Evolutionary conservation across 2,329 filamentous ascomycete species (phyloP).

Genomic region (Alternaria angustiovoidea): DNA sequence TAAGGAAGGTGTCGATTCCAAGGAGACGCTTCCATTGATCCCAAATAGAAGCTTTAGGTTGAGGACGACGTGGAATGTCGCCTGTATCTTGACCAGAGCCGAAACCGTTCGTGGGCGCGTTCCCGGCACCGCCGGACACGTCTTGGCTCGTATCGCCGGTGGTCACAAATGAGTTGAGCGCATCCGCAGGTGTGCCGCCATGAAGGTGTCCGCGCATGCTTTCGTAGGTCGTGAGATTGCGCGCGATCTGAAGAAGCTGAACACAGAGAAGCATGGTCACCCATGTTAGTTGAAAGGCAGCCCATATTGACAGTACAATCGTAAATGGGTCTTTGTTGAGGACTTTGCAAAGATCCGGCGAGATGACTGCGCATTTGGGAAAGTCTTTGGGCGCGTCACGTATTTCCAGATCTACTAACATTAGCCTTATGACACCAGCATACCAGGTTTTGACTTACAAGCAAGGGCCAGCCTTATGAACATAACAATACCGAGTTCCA

Average conservation of each 20-base stretch:
- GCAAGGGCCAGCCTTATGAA: constrained; percentile 76
- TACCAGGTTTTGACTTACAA: constrained; percentile 62
- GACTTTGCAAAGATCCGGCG: constrained; percentile 75
- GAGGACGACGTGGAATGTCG: constrained; percentile 45
- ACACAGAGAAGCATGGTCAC: constrained; percentile 96
- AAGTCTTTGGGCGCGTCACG: constrained; percentile 60
- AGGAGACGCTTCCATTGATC: constrained; percentile 84
- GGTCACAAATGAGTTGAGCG: constrained; percentile 77
- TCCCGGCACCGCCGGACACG: constrained; percentile 46
- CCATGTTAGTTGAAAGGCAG: constrained; percentile 86
- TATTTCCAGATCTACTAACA: constrained; percentile 67
- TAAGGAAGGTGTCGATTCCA: constrained; percentile 91
- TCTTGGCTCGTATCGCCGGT: constrained; percentile 72
- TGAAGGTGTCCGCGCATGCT: constrained; percentile 86
- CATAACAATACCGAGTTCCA: constrained; percentile 77
- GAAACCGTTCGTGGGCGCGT: constrained; percentile 61
- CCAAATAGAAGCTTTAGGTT: constrained; percentile 72
- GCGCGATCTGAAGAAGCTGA: constrained; percentile 89
- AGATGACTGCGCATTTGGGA: constrained; percentile 74
- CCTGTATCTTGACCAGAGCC: constrained; percentile 66
- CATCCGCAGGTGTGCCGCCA: constrained; percentile 62
- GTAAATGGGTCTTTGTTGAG: constrained; percentile 86
- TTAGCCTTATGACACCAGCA: constrained; percentile 28
- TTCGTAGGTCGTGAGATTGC: constrained; percentile 95
- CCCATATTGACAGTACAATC: constrained; percentile 81